Conservation (phyloP, 2,329 filamentous ascomycete genomes). For the Neospermospora avenae region DNA sequence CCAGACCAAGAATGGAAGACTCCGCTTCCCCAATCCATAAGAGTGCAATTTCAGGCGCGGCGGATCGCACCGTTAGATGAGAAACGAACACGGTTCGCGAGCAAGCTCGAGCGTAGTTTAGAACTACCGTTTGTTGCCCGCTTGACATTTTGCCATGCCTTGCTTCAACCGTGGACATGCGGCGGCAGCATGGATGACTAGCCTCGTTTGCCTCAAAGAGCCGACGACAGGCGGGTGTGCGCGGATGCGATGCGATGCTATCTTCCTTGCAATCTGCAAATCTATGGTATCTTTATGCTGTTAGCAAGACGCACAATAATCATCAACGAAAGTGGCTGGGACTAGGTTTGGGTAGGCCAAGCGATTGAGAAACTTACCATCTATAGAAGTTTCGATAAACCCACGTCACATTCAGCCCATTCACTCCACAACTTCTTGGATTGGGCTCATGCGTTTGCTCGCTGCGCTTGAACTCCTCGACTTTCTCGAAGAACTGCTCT, state of each 20-base stretch:
- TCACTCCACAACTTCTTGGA: constrained; percentile 49
- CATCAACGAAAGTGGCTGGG: constrained; percentile 6
- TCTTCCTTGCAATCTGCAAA: constrained; percentile 10
- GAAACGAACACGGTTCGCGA: constrained; percentile 6
- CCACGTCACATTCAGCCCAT: constrained; percentile 2
- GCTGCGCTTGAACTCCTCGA: constrained; percentile 32
- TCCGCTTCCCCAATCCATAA: constrained; percentile 18
- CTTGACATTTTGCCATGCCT: not conserved
- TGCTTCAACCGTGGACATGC: not conserved
- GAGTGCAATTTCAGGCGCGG: constrained; percentile 7
- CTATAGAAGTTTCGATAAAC: constrained; percentile 15
- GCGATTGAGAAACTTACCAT: constrained; percentile 19
- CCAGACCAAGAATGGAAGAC: constrained; percentile 11
- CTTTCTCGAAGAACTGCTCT: constrained; percentile 34
- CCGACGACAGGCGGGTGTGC: constrained; percentile 1
- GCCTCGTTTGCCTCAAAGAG: constrained; percentile 6
- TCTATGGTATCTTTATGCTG: constrained; percentile 10
- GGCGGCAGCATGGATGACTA: not conserved
- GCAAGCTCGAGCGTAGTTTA: constrained; percentile 11
- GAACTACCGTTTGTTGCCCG: constrained; percentile 7
- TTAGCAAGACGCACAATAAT: constrained; percentile 11
- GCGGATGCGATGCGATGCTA: not conserved
- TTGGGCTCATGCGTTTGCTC: constrained; percentile 56
- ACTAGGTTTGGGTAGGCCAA: not conserved
- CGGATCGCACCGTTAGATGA: constrained; percentile 1